These are phyloP conservation scores for Starmera stellimalicola DNA, from an alignment of 1,139 yeast species.

Conservation along the genomic window DNA sequence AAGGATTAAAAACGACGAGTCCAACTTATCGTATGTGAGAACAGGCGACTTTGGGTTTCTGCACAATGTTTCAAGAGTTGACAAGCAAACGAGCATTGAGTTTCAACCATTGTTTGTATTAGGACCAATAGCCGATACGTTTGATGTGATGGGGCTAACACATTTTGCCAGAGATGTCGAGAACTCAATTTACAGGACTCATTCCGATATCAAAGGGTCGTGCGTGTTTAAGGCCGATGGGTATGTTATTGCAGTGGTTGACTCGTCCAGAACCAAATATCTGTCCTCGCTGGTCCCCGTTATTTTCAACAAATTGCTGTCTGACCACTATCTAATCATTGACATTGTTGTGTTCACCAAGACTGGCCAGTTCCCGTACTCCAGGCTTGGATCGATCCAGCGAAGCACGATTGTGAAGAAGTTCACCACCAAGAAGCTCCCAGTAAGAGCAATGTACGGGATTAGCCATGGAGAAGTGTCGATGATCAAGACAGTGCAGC, in stretches of 20 bases:
- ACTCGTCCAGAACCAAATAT: constrained; percentile 40
- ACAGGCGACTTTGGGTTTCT: constrained; percentile 94
- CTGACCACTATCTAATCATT: constrained; percentile 75
- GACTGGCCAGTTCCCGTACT: constrained; percentile 54
- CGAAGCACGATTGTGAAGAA: constrained; percentile 53
- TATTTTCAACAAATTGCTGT: constrained; percentile 67
- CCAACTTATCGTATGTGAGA: constrained; percentile 57
- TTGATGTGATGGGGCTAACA: constrained; percentile 85
- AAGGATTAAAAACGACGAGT: constrained; percentile 44
- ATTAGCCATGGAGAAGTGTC: constrained; percentile 60
- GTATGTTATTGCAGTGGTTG: constrained; percentile 70
- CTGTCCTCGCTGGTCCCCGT: constrained; percentile 76
- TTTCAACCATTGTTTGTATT: constrained; percentile 78
- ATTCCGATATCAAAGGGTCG: constrained; percentile 51
- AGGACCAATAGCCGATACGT: constrained; percentile 80
- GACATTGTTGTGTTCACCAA: constrained; percentile 80
- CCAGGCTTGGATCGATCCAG: constrained; percentile 68
- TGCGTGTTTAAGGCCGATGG: constrained; percentile 83
- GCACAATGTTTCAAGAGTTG: constrained; percentile 52
- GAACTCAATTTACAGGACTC: constrained; percentile 59
- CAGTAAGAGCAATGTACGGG: constrained; percentile 32
- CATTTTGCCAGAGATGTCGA: constrained; percentile 88
- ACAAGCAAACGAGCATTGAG: constrained; percentile 37
- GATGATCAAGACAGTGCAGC: constrained; percentile 45
- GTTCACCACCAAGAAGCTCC: constrained; percentile 41